Base-by-base conservation (phyloP, 805 yeast species). In the Candida parachauliodes region DNA sequence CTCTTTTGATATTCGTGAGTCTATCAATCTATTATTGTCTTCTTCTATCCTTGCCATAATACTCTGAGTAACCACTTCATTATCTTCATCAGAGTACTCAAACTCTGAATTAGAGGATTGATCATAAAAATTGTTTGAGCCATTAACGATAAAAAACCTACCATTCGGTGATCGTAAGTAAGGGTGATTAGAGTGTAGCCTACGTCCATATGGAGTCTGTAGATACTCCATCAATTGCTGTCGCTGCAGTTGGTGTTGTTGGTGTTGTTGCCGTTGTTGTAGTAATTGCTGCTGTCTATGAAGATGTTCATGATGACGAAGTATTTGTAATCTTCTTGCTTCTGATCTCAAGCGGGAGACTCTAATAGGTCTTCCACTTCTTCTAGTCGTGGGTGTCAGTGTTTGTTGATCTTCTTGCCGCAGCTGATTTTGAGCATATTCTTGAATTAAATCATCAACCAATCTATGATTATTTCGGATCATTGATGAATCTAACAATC, bases 31-130 rank as follows among this genome's bases (percentile, higher is more conserved):
- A 30, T 68, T 72, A 39, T 66, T 66, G 21, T 66, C 71, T 20
- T 64, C 51, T 43, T 62, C 70, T 12, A 68, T 65, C 17, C 70
- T 48, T 31, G 54, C 61, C 61, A 68, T 54, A n/a, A 63, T 63
- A 4, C 65, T 50, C 23, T 50, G 46, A 29, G 59, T 62, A 6
- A 57, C 43, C 16, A 41, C 50, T 16, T 28, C 45, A 30, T 31
- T 30, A 8, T 32, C 39, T 15, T 25, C 34, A 15, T 23, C 24
- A 9, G 17, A 20, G 28, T 28, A 21, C 14, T 32, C 33, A 23
- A 22, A 22, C 4, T 32, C 34, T 23, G 34, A 23, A 22, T 15
- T 22, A 3, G 19, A 16, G 15, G 8, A 17, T 17, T 16, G 19
- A 16, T 9, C 17, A 4, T 22, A 10, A 32, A 32, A 22, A 10